Evolutionary conservation across 371 early-diverging fungal genomes (phyloP).

Genomic region (Mucor velutinosus): DNA sequence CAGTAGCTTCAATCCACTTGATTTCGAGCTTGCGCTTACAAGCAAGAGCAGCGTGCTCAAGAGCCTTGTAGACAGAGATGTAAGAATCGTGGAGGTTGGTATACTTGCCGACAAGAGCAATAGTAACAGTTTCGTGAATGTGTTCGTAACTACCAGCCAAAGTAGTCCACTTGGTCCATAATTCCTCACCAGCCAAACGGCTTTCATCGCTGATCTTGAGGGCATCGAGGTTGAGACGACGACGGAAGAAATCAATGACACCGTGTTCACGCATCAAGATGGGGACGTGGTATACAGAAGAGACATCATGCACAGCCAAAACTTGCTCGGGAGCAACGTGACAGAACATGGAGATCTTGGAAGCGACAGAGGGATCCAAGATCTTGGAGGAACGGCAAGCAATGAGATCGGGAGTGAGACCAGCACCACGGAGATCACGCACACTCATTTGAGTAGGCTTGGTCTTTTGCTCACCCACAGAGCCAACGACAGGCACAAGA

Average conservation of each 20-base stretch:
- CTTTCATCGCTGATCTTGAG: constrained; percentile 55
- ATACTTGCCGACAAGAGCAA: constrained; percentile 97
- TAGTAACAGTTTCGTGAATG: constrained; percentile 81
- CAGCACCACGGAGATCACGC: constrained; percentile 93
- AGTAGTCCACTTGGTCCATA: constrained; percentile 85
- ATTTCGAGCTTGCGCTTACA: constrained; percentile 84
- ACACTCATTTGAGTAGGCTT: constrained; percentile 98
- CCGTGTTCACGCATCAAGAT: constrained; percentile 86
- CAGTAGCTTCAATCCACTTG: constrained; percentile 94
- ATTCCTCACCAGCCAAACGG: constrained; percentile 56
- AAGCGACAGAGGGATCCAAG: constrained; percentile 79
- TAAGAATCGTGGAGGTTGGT: constrained; percentile 95
- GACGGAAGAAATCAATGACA: constrained; percentile 76
- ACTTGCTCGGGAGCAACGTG: constrained; percentile 91
- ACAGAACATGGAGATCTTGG: constrained; percentile 98
- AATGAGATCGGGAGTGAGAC: constrained; percentile 94
- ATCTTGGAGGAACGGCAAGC: constrained; percentile 91
- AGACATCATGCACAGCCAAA: constrained; percentile 93
- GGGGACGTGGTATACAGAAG: constrained; percentile 96
- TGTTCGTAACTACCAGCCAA: constrained; percentile 79
- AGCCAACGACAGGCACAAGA: constrained; percentile 96
- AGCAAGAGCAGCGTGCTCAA: constrained; percentile 91
- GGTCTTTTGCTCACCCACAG: constrained; percentile 98
- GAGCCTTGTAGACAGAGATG: constrained; percentile 94
- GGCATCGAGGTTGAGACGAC: constrained; percentile 76